These are phyloP conservation scores for Helotiales sp. DNA, from an alignment of 2,329 filamentous ascomycete species.

Conservation along the genomic window DNA sequence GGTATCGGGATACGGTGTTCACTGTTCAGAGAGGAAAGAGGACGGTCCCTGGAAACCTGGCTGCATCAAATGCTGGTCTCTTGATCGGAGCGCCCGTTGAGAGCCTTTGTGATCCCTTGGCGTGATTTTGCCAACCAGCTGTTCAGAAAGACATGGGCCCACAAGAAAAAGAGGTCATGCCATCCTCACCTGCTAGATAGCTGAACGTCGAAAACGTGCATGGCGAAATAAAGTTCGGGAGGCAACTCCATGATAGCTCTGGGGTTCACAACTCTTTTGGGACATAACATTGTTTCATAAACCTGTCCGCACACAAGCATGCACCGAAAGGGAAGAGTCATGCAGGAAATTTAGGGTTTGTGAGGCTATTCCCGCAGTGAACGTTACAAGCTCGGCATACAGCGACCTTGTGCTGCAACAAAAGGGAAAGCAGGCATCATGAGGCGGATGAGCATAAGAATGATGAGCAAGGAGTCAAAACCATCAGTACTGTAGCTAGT, in stretches of 20 bases:
- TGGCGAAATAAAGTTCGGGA: background rate
- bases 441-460: background rate
- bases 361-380: background rate
- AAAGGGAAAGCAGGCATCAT: background rate
- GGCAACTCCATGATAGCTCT: background rate
- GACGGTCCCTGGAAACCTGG: background rate
- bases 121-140: background rate
- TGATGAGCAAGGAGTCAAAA: background rate
- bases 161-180: too few species aligned
- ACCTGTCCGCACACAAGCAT: background rate
- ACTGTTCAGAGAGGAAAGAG: too few species aligned
- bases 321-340: background rate
- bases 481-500: background rate
- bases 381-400: background rate
- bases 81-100: background rate
- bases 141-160: background rate
- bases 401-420: background rate
- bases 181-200: background rate
- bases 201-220: background rate
- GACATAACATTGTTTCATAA: background rate
- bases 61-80: background rate
- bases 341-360: background rate
- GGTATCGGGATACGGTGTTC: background rate
- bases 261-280: background rate
- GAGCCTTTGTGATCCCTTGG: background rate